A percentile compares a stretch with the other conserved stretches of the same genome.
phyloP scores from a whole-genome alignment of 805 yeast genomes.

The Diddensiella caesifluorescens region DNA sequence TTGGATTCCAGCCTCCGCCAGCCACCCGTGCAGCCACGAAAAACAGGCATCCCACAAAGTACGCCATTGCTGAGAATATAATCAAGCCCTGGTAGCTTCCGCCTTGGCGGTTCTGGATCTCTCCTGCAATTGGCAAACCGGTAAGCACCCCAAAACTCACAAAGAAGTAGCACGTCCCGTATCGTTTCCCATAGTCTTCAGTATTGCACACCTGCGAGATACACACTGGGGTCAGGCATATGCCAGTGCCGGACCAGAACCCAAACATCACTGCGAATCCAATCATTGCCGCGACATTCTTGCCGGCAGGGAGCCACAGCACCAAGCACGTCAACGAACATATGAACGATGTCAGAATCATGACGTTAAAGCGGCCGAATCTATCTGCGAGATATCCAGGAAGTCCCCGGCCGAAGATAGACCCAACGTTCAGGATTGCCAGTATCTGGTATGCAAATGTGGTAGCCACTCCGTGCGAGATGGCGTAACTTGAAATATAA shows the following conservation, averaged over 20 bases:
- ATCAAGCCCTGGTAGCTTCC: conserved; percentile 30
- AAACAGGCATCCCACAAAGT: conserved; percentile 25
- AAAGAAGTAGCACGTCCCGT: conserved; percentile 57
- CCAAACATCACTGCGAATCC: conserved; percentile 53
- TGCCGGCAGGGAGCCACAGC: conserved; percentile 63
- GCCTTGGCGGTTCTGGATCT: conserved; percentile 19
- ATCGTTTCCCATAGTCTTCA: conserved; percentile 60
- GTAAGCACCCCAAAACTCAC: conserved; percentile 34
- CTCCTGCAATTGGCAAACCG: conserved; percentile 38
- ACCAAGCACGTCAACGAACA: conserved; percentile 45
- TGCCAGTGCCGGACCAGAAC: conserved; percentile 54
- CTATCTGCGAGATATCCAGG: conserved; percentile 54
- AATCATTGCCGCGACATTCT: conserved; percentile 38
- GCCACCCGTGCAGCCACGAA: conserved; percentile 26
- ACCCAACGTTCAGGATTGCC: conserved; percentile 44
- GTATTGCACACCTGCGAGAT: conserved; percentile 61
- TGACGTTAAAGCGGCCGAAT: conserved; percentile 53
- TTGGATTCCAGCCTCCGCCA: conserved; percentile 26
- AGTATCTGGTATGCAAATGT: conserved; percentile 35
- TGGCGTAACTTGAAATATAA: conserved; percentile 53
- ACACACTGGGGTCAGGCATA: conserved; percentile 64
- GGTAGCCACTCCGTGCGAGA: conserved; percentile 21
- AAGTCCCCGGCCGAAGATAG: conserved; percentile 49
- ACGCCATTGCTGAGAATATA: conserved; percentile 30
- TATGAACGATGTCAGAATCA: conserved; percentile 43